phyloP scores from a whole-genome alignment of 169 alveolate species.

The Blepharisma undulans region DNA sequence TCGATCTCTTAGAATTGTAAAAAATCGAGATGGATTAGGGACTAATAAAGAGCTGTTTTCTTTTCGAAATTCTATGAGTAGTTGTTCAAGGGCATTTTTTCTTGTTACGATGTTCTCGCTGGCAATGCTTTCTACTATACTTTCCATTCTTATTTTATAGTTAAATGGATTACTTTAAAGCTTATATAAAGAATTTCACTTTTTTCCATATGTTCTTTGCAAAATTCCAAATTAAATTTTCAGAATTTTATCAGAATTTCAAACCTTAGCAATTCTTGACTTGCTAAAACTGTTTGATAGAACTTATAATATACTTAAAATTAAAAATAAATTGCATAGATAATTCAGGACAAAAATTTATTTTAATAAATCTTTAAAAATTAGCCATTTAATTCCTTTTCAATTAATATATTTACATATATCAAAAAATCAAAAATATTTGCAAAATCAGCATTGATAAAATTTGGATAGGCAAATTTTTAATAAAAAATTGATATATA shows the following conservation, averaged over 20 bases:
- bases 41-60: neutral
- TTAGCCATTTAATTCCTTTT: too few relatives aligned
- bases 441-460: neutral
- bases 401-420: too few relatives aligned
- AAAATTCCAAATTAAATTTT: neutral
- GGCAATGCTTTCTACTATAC: neutral
- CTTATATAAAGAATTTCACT: neutral
- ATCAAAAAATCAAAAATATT: too few relatives aligned
- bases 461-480: too few relatives aligned
- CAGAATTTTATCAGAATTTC: neutral
- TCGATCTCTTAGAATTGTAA: neutral
- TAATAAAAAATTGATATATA: too few relatives aligned
- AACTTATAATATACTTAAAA: too few relatives aligned
- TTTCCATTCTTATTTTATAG: neutral
- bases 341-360: too few relatives aligned
- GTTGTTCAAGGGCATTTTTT: neutral
- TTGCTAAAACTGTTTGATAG: too few relatives aligned
- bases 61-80: neutral
- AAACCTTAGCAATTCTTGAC: too few relatives aligned
- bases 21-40: constrained; percentile 19
- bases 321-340: too few relatives aligned
- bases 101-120: neutral
- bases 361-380: too few relatives aligned
- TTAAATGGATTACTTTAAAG: neutral
- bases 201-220: neutral